Base-by-base conservation (phyloP, 306 rosid genomes). In the Glycyrrhiza uralensis region DNA sequence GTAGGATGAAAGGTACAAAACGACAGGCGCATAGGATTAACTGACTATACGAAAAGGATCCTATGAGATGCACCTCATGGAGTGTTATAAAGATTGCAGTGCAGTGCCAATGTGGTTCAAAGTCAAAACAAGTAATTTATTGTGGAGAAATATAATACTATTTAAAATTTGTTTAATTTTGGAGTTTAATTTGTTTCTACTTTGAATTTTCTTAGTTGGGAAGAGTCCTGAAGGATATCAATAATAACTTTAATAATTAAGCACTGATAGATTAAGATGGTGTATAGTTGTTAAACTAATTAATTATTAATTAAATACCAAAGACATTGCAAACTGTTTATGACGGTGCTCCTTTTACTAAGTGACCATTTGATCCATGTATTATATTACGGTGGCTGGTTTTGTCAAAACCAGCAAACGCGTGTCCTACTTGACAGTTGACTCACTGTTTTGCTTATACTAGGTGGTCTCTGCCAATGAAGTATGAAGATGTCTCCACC, bases 61-160 rank as follows among this genome's bases (percentile, higher is more conserved):
- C 83, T 86, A 92, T 4, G 92, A 92, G 78, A 92, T 89, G 58
- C 98, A 94, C 85, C 98, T 82, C 98, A 87, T 91, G 67, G 98
- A 94, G 83, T 89, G n/a, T n/a, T n/a, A n/a, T n/a, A n/a, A n/a
- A n/a, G n/a, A n/a, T n/a, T n/a, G n/a, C n/a, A n/a, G n/a, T n/a
- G n/a, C n/a, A n/a, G n/a, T n/a, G n/a, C n/a, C n/a, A n/a, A n/a
- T n/a, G n/a, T n/a, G n/a, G n/a, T n/a, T n/a, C n/a, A n/a, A n/a
- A n/a, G n/a, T n/a, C n/a, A n/a, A n/a, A n/a, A n/a, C n/a, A n/a
- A n/a, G n/a, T n/a, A n/a, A n/a, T n/a, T n/a, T n/a, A n/a, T n/a
- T n/a, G n/a, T n/a, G n/a, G n/a, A n/a, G n/a, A n/a, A n/a, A n/a
- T n/a, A n/a, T n/a, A n/a, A n/a, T n/a, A n/a, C n/a, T n/a, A n/a